A percentile compares a stretch with the other conserved stretches of the same genome.
Evolutionary conservation across 2,329 filamentous ascomycete species (phyloP).

Genomic region (Ceratocystis destructans): DNA sequence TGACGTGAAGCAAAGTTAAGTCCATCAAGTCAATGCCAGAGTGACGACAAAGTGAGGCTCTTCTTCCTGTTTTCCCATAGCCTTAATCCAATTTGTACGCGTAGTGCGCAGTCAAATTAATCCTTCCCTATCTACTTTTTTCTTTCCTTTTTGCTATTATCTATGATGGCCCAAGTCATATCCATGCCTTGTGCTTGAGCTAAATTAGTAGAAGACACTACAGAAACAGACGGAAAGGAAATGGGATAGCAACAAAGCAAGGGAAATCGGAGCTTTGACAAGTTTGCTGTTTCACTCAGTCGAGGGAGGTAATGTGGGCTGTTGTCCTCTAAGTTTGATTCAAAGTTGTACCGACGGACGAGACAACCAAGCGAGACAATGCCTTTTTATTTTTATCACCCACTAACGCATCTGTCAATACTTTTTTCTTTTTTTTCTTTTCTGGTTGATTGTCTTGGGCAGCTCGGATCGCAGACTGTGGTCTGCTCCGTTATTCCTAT

Average conservation of each 20-base stretch:
- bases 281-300: slow-evolving; percentile 2
- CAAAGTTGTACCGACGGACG: background rate
- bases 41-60: background rate
- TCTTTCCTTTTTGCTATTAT: background rate
- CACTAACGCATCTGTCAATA: background rate
- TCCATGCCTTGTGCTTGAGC: background rate
- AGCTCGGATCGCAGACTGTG: background rate
- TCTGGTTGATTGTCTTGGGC: background rate
- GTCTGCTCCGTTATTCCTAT: background rate
- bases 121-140: background rate
- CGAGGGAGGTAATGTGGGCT: slow-evolving; percentile 1
- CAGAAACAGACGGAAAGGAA: background rate
- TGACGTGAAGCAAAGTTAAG: background rate
- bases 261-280: background rate
- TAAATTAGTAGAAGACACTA: background rate
- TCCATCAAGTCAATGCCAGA: background rate
- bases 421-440: background rate
- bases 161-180: too few relatives aligned
- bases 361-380: background rate
- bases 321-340: background rate
- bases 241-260: background rate
- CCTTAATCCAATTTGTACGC: background rate
- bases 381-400: background rate
- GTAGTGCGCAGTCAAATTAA: background rate
- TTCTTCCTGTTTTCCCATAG: background rate